Evolutionary conservation across 805 yeast genomes (phyloP).

Genomic region (Starmerella bacillaris): DNA sequence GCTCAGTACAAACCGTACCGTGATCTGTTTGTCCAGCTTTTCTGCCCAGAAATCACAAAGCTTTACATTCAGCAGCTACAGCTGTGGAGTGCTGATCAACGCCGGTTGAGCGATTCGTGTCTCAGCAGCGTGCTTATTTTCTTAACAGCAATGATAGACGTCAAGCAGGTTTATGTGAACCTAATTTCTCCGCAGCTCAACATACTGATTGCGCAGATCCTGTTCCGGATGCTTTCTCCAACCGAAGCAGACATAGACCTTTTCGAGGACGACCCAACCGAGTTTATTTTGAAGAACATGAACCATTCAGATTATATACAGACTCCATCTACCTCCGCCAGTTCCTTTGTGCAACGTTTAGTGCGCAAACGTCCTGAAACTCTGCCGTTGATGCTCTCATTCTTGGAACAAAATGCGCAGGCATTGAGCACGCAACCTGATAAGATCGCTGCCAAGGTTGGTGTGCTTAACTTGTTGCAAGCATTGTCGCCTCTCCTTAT

Average conservation of each 20-base stretch:
- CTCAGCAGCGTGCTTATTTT: constrained; percentile 49
- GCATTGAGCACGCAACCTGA: constrained; percentile 20
- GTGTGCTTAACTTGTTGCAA: constrained; percentile 56
- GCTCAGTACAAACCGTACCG: constrained; percentile 41
- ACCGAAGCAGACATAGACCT: constrained; percentile 47
- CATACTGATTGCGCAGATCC: constrained; percentile 47
- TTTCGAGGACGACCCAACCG: constrained; percentile 76
- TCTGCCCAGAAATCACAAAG: constrained; percentile 55
- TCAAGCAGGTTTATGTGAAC: constrained; percentile 42
- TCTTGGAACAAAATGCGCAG: constrained; percentile 13
- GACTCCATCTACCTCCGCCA: constrained; percentile 66
- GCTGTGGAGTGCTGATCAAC: constrained; percentile 44
- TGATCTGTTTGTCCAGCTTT: constrained; percentile 33
- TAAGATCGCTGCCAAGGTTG: constrained; percentile 28
- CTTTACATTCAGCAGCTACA: constrained; percentile 50
- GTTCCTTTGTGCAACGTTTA: constrained; percentile 51
- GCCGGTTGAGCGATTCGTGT: constrained; percentile 55
- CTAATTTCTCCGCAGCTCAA: constrained; percentile 47
- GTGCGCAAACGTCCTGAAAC: constrained; percentile 40
- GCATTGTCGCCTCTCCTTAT: constrained; percentile 42
- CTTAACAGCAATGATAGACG: constrained; percentile 40
- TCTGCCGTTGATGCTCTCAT: constrained; percentile 9
- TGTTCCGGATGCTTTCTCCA: constrained; percentile 61
- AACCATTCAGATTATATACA: constrained; percentile 41
- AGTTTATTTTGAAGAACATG: constrained; percentile 58